Evolutionary conservation across 106 monocot species (phyloP), one percentile per base, ranked within the genome.

Genomic region (Acorus gramineus): DNA sequence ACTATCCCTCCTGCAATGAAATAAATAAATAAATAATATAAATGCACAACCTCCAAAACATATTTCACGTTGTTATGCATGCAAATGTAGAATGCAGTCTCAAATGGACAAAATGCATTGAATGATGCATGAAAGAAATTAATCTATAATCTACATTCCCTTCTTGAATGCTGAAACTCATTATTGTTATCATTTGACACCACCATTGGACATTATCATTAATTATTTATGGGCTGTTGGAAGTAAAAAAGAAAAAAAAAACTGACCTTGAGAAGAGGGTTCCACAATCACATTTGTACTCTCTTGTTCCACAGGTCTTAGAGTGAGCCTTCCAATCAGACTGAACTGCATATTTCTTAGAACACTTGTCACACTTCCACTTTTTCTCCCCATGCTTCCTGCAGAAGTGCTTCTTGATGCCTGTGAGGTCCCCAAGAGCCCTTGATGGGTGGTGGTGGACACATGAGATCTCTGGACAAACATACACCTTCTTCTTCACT

Each of bases 321-420:
- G 77, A 75, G 59, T 85, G 85, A 3, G 85, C 85, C 56, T 78
- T 85, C 78, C 85, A 85, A 49, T 85, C 85, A 6, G 81, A 85
- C 13, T 81, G 85, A 50, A 85, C 85, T 5, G 85, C 85, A 59
- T 85, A 85, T 53, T 81, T 85, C 28, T 28, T 28, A 28, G 28
- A 28, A 28, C 28, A 28, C 28, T 28, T 28, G 28, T 28, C 28
- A 28, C 85, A 85, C 68, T 78, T 85, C 81, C 77, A 85, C 62
- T 85, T 85, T 81, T 85, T 85, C 85, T 85, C 85, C 11, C 85
- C 85, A 12, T 85, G 85, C 65, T 85, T 85, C 55, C 85, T 74
- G 67, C 73, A 77, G 78, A 81, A 85, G 71, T 85, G 85, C 60
- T 85, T 85, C 74, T 85, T 85, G 65, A 85, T 81, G 0, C 85